Percentiles rank a stretch among this genome's conserved stretches.
Evolutionary conservation across 345 rosid genomes (phyloP).

Genomic region (Eucalyptus microcorys): DNA sequence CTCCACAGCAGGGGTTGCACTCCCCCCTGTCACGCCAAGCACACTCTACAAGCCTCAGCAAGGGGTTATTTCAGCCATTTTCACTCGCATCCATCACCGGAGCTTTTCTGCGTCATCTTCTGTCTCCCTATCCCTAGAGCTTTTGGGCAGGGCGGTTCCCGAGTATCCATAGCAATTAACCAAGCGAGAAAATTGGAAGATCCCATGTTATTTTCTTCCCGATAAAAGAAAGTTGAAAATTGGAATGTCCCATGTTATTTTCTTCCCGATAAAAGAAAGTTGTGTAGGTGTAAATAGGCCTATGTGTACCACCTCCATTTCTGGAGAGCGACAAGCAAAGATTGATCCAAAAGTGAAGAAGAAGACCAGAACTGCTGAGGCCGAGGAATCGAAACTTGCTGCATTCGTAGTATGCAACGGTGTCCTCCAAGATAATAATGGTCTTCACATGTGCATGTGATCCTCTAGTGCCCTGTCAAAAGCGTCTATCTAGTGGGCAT

Average conservation of each 20-base stretch:
- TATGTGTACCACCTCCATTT: background rate
- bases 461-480: background rate
- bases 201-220: background rate
- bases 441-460: background rate
- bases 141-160: background rate
- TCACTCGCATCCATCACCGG: background rate
- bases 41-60: background rate
- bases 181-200: background rate
- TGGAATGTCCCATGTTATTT: background rate
- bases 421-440: background rate
- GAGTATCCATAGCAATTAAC: background rate
- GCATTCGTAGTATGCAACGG: background rate
- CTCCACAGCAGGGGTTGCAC: background rate
- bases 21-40: background rate
- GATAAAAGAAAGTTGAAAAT: background rate
- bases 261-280: background rate
- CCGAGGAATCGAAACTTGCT: background rate
- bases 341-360: background rate
- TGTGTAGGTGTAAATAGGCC: background rate
- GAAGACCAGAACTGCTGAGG: background rate
- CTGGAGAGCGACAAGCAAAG: background rate
- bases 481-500: background rate
- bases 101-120: background rate
- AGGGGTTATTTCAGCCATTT: background rate
- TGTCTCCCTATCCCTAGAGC: background rate